Conservation (phyloP, 768 basidiomycete genomes). For the Leccinum uliginosum region DNA sequence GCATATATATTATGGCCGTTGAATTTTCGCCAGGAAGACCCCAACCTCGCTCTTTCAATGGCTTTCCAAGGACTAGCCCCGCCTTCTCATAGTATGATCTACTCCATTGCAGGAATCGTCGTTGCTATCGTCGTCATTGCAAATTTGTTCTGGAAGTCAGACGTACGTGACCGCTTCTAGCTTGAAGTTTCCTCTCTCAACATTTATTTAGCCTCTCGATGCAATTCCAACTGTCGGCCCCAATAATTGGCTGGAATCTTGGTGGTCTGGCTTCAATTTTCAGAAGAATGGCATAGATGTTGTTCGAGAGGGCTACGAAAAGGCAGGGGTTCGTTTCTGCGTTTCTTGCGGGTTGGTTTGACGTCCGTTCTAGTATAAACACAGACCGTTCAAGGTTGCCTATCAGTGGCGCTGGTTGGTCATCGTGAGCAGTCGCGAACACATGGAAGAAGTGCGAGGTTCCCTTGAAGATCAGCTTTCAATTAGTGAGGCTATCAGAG, state of each 20-base stretch:
- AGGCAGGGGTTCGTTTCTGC: not conserved
- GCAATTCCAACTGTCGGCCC: not conserved
- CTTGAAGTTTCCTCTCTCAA: not conserved
- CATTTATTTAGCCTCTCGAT: not conserved
- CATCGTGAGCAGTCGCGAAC: conserved; percentile 28
- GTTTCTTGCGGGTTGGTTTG: not conserved
- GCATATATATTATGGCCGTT: not conserved
- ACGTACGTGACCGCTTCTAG: not conserved
- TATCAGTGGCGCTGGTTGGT: not conserved
- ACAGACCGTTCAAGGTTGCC: not conserved
- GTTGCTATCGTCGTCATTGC: not conserved
- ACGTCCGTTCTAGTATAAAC: not conserved
- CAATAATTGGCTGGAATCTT: conserved; percentile 34
- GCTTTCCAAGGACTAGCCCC: not conserved
- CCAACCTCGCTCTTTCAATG: not conserved
- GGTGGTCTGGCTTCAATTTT: not conserved
- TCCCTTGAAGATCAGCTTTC: conserved; percentile 38
- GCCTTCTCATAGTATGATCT: not conserved
- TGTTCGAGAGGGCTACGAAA: not conserved
- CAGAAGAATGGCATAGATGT: not conserved
- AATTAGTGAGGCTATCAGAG: conserved; percentile 24
- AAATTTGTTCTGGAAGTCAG: not conserved
- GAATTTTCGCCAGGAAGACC: not conserved
- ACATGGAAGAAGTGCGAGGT: conserved; percentile 39
- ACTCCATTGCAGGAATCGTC: not conserved